Conservation (phyloP, 257 asterid genomes). For the Solanum medicagineum region DNA sequence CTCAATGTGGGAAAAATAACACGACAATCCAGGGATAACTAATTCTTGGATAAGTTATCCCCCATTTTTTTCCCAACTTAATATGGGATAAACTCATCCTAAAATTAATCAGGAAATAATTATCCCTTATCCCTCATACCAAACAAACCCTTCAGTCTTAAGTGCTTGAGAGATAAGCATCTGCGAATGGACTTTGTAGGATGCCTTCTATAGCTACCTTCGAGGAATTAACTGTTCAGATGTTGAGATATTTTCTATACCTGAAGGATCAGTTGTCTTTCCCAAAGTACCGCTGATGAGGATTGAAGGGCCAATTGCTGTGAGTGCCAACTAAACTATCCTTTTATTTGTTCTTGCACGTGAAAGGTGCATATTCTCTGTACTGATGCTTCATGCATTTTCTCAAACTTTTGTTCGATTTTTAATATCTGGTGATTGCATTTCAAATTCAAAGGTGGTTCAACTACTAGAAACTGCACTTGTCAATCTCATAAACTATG, state of each 20-base stretch:
- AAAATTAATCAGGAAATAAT: background rate
- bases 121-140: background rate
- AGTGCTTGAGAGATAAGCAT: background rate
- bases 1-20: background rate
- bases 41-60: background rate
- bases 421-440: background rate
- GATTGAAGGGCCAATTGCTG: constrained; percentile 93
- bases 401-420: background rate
- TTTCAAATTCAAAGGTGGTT: constrained; percentile 48
- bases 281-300: constrained; percentile 94
- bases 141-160: background rate
- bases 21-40: background rate
- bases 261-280: constrained; percentile 91
- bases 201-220: constrained; percentile 72
- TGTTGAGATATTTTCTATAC: constrained; percentile 83
- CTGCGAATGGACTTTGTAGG: constrained; percentile 29
- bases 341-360: background rate
- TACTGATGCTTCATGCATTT: background rate
- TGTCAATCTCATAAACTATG: constrained; percentile 79
- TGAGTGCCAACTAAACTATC: constrained; percentile 28
- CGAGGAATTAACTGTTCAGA: constrained; percentile 71
- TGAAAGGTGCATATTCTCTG: background rate
- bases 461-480: constrained; percentile 95
- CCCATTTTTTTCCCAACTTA: background rate
- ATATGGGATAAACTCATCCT: background rate